Conservation (phyloP, 306 rosid species). For the Fagus crenata region DNA sequence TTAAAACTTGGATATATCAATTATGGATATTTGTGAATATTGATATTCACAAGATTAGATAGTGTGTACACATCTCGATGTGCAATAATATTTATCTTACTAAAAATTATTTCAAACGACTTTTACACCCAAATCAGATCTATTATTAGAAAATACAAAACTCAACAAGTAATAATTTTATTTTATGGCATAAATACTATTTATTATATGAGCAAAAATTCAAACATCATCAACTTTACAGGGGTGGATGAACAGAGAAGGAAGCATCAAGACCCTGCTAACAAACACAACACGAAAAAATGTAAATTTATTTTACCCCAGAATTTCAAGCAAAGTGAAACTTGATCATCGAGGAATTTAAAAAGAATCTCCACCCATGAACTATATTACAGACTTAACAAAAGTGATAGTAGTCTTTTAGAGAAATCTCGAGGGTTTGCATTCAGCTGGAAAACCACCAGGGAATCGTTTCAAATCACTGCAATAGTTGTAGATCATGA, state of each 20-base stretch:
- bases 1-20: too few relatives aligned
- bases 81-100: too few relatives aligned
- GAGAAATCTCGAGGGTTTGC: slow-evolving; percentile 39
- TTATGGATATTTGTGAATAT: too few relatives aligned
- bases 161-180: too few relatives aligned
- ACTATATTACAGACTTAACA: not conserved
- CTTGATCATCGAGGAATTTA: not conserved
- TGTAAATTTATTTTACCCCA: slow-evolving; percentile 2
- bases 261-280: not conserved
- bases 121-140: not conserved
- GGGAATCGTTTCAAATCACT: slow-evolving; percentile 75
- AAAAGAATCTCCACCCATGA: slow-evolving; percentile 9
- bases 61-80: too few relatives aligned
- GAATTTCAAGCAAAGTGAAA: slow-evolving; percentile 1
- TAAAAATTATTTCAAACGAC: too few relatives aligned
- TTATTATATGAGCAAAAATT: not conserved
- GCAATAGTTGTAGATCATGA: slow-evolving; percentile 87
- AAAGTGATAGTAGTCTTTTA: not conserved
- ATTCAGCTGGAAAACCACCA: slow-evolving; percentile 64
- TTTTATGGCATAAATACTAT: not conserved
- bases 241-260: slow-evolving; percentile 3
- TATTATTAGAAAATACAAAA: not conserved
- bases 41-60: too few relatives aligned
- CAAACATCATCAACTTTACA: not conserved
- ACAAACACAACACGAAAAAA: not conserved